These are phyloP conservation scores for Sicyos edulis DNA, from an alignment of 306 rosid genomes.

Conservation along the genomic window DNA sequence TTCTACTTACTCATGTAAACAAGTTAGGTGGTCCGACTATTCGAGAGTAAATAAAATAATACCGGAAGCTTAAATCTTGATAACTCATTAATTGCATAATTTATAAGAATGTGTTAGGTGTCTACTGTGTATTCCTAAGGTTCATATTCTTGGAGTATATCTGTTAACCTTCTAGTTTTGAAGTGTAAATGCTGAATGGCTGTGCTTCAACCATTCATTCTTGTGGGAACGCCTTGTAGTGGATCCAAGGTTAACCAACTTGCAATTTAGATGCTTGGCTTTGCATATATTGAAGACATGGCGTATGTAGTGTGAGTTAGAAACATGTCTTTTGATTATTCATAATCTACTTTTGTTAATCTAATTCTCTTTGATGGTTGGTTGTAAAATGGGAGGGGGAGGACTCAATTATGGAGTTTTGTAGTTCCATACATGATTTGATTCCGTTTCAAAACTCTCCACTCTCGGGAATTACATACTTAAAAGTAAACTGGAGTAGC, in stretches of 20 bases:
- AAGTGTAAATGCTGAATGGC: not conserved
- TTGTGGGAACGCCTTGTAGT: not conserved
- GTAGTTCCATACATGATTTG: not conserved
- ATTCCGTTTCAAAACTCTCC: not conserved
- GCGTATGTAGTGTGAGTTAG: not conserved
- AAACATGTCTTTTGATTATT: not conserved
- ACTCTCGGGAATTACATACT: not conserved
- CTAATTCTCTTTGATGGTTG: not conserved
- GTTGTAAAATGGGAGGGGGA: not conserved
- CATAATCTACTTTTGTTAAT: not conserved
- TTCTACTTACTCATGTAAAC: not conserved
- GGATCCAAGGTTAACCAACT: not conserved
- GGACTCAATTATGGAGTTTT: not conserved
- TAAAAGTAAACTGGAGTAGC: too few species aligned
- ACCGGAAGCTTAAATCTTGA: not conserved
- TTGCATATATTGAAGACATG: not conserved
- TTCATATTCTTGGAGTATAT: not conserved
- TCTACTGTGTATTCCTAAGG: not conserved
- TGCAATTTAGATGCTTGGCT: not conserved
- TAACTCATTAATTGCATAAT: not conserved
- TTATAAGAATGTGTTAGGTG: not conserved
- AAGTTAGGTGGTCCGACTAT: constrained; percentile 3
- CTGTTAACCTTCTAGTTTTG: not conserved
- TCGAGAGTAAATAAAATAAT: not conserved
- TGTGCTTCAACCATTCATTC: not conserved